Evolutionary conservation across 2,329 filamentous ascomycete species (phyloP).

Genomic region (Aspergillus intermedius): DNA sequence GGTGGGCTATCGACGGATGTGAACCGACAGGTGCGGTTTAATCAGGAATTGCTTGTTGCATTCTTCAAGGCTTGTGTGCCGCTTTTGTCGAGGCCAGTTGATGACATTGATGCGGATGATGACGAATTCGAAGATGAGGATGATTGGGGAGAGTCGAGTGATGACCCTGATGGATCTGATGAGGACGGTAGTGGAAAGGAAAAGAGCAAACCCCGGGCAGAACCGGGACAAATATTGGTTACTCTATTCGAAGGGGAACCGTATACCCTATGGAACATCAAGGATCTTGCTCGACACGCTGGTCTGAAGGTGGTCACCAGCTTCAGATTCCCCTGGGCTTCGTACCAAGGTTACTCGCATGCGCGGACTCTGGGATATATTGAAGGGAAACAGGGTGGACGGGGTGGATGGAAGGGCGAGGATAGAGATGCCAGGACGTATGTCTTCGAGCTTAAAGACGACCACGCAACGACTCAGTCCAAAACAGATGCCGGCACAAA

Average conservation of each 20-base stretch:
- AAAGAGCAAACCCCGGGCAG: conserved; percentile 16
- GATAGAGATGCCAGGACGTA: conserved; percentile 43
- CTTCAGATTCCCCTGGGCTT: conserved; percentile 43
- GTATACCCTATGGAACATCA: conserved; percentile 92
- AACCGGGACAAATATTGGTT: conserved; percentile 60
- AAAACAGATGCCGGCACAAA: conserved; percentile 18
- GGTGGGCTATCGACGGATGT: conserved; percentile 89
- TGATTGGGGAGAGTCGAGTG: conserved; percentile 5
- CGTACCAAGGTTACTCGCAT: conserved; percentile 43
- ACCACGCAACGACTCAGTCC: conserved; percentile 8
- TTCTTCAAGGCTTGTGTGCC: conserved; percentile 43
- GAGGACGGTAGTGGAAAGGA: conserved; percentile 8
- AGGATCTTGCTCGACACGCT: conserved; percentile 71
- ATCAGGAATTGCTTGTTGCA: conserved; percentile 57
- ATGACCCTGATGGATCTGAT: conserved; percentile 11
- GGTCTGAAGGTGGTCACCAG: conserved; percentile 42
- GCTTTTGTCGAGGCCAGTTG: conserved; percentile 28
- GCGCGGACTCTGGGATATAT: conserved; percentile 42
- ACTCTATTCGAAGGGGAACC: conserved; percentile 91
- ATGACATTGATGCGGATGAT: conserved; percentile 16
- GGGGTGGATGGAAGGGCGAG: conserved; percentile 43
- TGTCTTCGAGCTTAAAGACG: conserved; percentile 37
- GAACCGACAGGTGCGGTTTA: conserved; percentile 86
- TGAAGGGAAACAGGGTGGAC: conserved; percentile 31
- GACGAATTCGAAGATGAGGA: conserved; percentile 19